These are phyloP conservation scores for Leptographium radiaticola DNA, from an alignment of 2,329 filamentous ascomycete species.

Conservation along the genomic window DNA sequence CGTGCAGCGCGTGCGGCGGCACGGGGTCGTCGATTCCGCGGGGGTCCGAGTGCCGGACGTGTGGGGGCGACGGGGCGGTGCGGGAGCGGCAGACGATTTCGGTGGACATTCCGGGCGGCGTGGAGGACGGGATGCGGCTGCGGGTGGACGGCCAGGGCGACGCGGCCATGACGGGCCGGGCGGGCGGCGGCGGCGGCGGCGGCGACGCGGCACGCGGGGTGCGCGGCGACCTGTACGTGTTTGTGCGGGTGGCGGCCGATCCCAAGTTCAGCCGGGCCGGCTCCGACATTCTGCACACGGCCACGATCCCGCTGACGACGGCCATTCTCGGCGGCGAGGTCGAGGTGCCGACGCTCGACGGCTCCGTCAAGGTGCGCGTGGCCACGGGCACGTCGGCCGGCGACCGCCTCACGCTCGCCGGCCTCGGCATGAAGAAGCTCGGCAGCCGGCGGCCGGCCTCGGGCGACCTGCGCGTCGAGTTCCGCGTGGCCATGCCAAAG, in stretches of 20 bases:
- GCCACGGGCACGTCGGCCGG: slow-evolving; percentile 84
- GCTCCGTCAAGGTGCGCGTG: slow-evolving; percentile 80
- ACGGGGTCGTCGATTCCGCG: slow-evolving; percentile 63
- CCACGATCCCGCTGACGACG: slow-evolving; percentile 81
- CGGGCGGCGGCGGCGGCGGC: slow-evolving; percentile 21
- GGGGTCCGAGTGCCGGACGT: slow-evolving; percentile 69
- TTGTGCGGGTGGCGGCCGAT: slow-evolving; percentile 80
- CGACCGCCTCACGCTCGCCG: slow-evolving; percentile 75
- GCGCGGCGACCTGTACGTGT: slow-evolving; percentile 81
- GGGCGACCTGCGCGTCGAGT: slow-evolving; percentile 86
- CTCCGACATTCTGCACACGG: slow-evolving; percentile 85
- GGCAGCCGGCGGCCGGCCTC: slow-evolving; percentile 52
- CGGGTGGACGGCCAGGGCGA: slow-evolving; percentile 79
- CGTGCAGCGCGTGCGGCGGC: slow-evolving; percentile 70
- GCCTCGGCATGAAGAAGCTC: slow-evolving; percentile 90
- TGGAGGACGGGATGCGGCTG: slow-evolving; percentile 92
- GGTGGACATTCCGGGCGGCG: slow-evolving; percentile 86
- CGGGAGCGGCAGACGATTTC: slow-evolving; percentile 72
- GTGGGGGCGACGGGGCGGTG: slow-evolving; percentile 71
- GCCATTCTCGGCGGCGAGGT: slow-evolving; percentile 86
- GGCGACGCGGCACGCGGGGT: slow-evolving; percentile 36
- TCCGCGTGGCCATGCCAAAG: slow-evolving; percentile 90
- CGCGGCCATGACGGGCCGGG: slow-evolving; percentile 62
- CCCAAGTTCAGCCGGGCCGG: slow-evolving; percentile 79
- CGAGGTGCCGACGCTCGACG: slow-evolving; percentile 78